Percentiles rank a stretch among this genome's conserved stretches.
Evolutionary conservation across 208 protist species (phyloP).

Genomic region (Tetramitus jugosus): DNA sequence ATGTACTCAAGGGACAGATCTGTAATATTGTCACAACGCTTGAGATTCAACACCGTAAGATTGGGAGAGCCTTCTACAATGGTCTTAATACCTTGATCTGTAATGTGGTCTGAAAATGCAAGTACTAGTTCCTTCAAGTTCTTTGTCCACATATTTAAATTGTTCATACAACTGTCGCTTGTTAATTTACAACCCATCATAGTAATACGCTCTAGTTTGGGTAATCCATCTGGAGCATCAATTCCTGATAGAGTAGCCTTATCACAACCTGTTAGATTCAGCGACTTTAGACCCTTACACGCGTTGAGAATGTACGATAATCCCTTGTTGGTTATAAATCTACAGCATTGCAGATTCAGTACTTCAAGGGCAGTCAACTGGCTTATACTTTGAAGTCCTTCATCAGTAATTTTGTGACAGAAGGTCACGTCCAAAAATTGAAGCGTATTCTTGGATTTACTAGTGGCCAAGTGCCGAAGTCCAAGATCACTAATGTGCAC

Average conservation of each 20-base stretch:
- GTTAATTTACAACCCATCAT: constrained; percentile 20
- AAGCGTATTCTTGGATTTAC: neutral
- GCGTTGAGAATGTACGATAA: neutral
- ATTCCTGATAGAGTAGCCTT: neutral
- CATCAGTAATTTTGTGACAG: constrained; percentile 24
- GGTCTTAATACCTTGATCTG: neutral
- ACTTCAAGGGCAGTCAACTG: neutral
- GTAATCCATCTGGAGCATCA: neutral
- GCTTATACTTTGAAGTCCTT: constrained; percentile 3
- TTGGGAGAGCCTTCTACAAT: neutral
- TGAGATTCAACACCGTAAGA: neutral
- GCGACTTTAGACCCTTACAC: neutral
- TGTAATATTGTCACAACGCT: constrained; percentile 5
- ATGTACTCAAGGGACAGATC: neutral
- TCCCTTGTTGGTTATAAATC: neutral
- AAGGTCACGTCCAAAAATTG: constrained; percentile 20
- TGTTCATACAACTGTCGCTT: neutral
- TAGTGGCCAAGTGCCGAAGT: neutral
- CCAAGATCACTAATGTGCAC: neutral
- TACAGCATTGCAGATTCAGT: constrained; percentile 4
- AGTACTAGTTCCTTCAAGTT: constrained; percentile 1
- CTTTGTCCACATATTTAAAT: neutral
- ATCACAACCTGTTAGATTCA: constrained; percentile 19
- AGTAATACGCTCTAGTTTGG: neutral
- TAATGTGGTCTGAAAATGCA: neutral